Evolutionary conservation across 768 basidiomycete species (phyloP).

Genomic region (Coprinopsis strossmayeri): DNA sequence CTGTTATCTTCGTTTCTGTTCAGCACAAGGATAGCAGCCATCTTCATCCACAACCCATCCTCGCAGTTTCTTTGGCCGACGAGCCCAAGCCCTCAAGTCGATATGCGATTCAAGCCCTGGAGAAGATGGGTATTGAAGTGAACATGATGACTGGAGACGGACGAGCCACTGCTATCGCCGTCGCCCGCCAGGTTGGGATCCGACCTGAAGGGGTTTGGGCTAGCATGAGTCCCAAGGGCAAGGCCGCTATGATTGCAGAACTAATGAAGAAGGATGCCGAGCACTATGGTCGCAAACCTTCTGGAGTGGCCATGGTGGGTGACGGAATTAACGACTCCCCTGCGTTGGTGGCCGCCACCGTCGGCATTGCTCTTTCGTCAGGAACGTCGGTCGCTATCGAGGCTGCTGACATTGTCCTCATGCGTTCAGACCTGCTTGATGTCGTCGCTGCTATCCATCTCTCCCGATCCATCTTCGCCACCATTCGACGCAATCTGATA

Average conservation of each 20-base stretch:
- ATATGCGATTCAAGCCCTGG: constrained; percentile 74
- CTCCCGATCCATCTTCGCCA: constrained; percentile 79
- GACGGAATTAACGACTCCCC: constrained; percentile 99
- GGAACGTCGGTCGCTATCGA: constrained; percentile 98
- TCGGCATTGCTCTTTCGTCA: constrained; percentile 93
- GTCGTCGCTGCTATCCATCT: constrained; percentile 96
- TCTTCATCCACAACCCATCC: constrained; percentile 48
- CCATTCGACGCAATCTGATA: constrained; percentile 87
- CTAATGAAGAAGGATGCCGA: constrained; percentile 62
- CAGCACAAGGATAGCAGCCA: constrained; percentile 22
- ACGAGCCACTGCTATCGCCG: constrained; percentile 75
- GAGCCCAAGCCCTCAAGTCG: constrained; percentile 79
- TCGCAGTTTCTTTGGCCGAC: constrained; percentile 85
- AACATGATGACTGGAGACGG: constrained; percentile 94
- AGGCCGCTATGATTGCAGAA: constrained; percentile 79
- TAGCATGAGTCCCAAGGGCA: constrained; percentile 92
- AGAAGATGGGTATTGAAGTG: constrained; percentile 88
- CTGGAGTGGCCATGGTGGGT: constrained; percentile 59
- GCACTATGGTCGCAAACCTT: constrained; percentile 85
- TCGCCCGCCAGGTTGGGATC: constrained; percentile 90
- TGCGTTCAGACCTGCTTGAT: constrained; percentile 94
- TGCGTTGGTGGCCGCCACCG: constrained; percentile 90
- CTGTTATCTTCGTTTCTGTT: constrained; percentile 83
- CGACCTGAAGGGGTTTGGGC: constrained; percentile 79
- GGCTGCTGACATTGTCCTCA: constrained; percentile 96